Evolutionary conservation across 2,329 filamentous ascomycete genomes (phyloP).

Genomic region (Ampelomyces quisqualis): DNA sequence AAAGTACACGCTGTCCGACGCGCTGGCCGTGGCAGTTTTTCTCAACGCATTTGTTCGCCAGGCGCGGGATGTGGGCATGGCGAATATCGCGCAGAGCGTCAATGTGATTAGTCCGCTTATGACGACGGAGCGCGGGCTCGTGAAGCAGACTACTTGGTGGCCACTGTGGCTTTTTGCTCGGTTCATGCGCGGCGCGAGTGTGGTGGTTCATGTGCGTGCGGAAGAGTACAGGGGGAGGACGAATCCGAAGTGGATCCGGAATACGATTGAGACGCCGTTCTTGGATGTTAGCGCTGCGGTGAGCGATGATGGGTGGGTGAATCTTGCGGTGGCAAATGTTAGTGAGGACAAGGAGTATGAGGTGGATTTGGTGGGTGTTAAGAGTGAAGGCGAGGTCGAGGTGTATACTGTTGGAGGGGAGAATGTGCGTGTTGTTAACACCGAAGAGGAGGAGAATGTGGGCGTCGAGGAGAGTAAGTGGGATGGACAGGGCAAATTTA

Average conservation of each 20-base stretch:
- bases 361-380: conserved; percentile 60
- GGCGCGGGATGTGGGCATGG: conserved; percentile 70
- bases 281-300: conserved; percentile 66
- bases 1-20: conserved; percentile 69
- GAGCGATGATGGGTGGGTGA: conserved; percentile 61
- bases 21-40: conserved; percentile 72
- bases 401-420: conserved; percentile 65
- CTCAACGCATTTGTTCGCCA: conserved; percentile 76
- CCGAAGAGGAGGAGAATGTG: conserved; percentile 63
- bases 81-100: conserved; percentile 74
- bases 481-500: conserved; percentile 63
- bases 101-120: conserved; percentile 78
- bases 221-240: conserved; percentile 68
- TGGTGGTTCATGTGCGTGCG: conserved; percentile 65
- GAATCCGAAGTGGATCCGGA: conserved; percentile 64
- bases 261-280: conserved; percentile 67
- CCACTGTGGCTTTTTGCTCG: conserved; percentile 67
- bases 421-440: conserved; percentile 62
- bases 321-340: conserved; percentile 72
- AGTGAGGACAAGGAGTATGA: conserved; percentile 60
- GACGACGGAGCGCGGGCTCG: conserved; percentile 64
- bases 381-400: conserved; percentile 50
- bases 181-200: conserved; percentile 71
- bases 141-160: conserved; percentile 76
- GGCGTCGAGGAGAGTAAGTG: conserved; percentile 61